These are phyloP conservation scores for Suillus hirtellus DNA, from an alignment of 768 basidiomycete species.

Conservation along the genomic window DNA sequence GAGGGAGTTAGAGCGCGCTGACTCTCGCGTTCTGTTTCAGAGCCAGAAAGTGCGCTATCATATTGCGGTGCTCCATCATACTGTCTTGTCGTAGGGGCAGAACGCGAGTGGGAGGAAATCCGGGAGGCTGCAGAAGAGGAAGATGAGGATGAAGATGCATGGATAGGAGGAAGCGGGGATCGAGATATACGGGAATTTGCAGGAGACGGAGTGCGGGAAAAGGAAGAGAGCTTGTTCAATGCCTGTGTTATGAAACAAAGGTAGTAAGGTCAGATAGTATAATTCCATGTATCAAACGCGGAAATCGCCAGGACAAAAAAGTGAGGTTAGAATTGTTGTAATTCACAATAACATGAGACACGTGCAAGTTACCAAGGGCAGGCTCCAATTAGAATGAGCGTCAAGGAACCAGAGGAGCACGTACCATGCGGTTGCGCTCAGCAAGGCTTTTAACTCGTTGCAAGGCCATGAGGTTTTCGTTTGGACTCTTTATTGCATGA, in stretches of 20 bases:
- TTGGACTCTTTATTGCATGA: slow-evolving; percentile 39
- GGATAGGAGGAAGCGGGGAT: slow-evolving; percentile 36
- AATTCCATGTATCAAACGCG: slow-evolving; percentile 16
- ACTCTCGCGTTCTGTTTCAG: slow-evolving; percentile 80
- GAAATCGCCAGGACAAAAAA: slow-evolving; percentile 4
- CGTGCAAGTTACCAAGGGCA: slow-evolving; percentile 31
- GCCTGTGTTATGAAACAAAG: slow-evolving; percentile 41
- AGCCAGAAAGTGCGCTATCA: slow-evolving; percentile 60
- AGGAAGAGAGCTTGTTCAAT: slow-evolving; percentile 65
- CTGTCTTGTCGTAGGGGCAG: slow-evolving; percentile 28
- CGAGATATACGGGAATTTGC: slow-evolving; percentile 36
- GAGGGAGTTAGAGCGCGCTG: slow-evolving; percentile 34
- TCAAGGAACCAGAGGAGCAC: slow-evolving; percentile 30
- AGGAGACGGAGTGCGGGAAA: slow-evolving; percentile 59
- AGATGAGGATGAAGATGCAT: slow-evolving; percentile 35
- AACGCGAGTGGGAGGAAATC: slow-evolving; percentile 33
- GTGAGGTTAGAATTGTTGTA: slow-evolving; percentile 12
- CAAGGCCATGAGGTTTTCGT: slow-evolving; percentile 58
- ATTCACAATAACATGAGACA: slow-evolving; percentile 26
- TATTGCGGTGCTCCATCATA: slow-evolving; percentile 35
- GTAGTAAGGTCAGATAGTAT: slow-evolving; percentile 18
- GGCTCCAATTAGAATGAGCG: slow-evolving; percentile 22
- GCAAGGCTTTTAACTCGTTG: slow-evolving; percentile 70
- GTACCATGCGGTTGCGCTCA: slow-evolving; percentile 72
- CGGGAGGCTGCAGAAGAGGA: slow-evolving; percentile 41